Evolutionary conservation across 2,329 filamentous ascomycete species (phyloP), one percentile per base, ranked within the genome.

Genomic region (Stagonosporopsis vannaccii): DNA sequence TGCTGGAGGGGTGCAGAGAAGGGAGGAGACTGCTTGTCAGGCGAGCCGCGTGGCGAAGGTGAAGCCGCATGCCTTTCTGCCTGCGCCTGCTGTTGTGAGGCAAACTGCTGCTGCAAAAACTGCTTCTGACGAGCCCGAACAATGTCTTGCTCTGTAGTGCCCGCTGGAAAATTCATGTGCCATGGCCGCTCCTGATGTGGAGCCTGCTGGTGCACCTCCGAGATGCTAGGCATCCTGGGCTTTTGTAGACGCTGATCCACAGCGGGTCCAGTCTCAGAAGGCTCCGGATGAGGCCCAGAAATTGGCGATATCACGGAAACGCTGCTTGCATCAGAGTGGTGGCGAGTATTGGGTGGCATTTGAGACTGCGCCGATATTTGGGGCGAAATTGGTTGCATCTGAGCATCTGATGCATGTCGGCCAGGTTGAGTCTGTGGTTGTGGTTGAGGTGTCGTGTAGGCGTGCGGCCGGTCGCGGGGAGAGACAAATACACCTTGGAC

Each of bases 121-220:
- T 76, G 73, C 40, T 68, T 65, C 33, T 75, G 73, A 9, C 69
- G 71, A 50, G 71, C 71, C 36, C 71, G 69, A 37, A 75, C 71
- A 50, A 74, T 73, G 37, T 76, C 73, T 47, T 75, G 70, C 36
- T 75, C 72, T 2, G 70, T 73, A 2, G 69, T 71, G 46, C 73
- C 71, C 23, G 66, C 63, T 4, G 72, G 74, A 13, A 76, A 62
- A 47, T 71, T 72, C 48, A 75, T 48, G 56, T 74, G 68, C 72
- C 72, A 75, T 15, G 69, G 68, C 15, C 65, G 61, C 49, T 73
- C 69, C 20, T 53, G 50, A n/a, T 15, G 37, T 19, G 47, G 52
- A 9, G 26, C 28, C 47, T 66, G 60, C 22, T 66, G 59, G 30
- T 66, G 60, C 12, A 68, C 64, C 55, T 76, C 73, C 9, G 66